Conservation (phyloP, 768 basidiomycete species). For the Auricularia sp. region DNA sequence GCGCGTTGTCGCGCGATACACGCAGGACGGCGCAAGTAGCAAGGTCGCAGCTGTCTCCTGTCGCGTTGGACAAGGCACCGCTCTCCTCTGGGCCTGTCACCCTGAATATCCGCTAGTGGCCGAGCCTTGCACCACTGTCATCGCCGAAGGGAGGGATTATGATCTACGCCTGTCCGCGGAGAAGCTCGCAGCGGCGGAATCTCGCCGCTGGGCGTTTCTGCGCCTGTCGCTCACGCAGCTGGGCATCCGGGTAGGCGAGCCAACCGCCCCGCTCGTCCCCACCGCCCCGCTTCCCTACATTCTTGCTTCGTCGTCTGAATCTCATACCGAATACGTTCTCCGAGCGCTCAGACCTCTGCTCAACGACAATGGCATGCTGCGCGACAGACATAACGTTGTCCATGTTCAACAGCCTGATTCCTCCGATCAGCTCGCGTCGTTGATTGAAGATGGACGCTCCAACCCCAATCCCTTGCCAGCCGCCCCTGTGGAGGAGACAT, state of each 20-base stretch:
- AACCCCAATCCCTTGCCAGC: neutral
- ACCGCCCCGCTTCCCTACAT: neutral
- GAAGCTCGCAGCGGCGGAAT: conserved; percentile 17
- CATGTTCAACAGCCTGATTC: neutral
- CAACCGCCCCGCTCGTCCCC: neutral
- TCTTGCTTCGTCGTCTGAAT: neutral
- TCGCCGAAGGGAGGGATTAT: conserved; percentile 7
- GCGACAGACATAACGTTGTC: neutral
- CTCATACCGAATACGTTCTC: neutral
- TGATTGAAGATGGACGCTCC: neutral
- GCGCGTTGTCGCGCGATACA: conserved; percentile 29
- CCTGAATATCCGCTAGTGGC: conserved; percentile 44
- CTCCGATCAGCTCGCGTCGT: neutral
- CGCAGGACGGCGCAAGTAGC: conserved; percentile 16
- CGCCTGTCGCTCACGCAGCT: conserved; percentile 27
- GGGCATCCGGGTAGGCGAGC: conserved; percentile 27
- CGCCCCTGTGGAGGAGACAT: neutral
- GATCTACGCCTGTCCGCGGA: conserved; percentile 13
- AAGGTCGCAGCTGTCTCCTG: conserved; percentile 29
- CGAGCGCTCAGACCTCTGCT: neutral
- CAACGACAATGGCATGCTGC: neutral
- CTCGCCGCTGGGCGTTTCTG: conserved; percentile 23
- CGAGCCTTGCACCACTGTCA: conserved; percentile 23
- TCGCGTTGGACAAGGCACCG: conserved; percentile 36
- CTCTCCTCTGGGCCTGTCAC: conserved; percentile 46